Conservation (phyloP, 129 eudicot species). For the Chrysanthemum seticuspe region DNA sequence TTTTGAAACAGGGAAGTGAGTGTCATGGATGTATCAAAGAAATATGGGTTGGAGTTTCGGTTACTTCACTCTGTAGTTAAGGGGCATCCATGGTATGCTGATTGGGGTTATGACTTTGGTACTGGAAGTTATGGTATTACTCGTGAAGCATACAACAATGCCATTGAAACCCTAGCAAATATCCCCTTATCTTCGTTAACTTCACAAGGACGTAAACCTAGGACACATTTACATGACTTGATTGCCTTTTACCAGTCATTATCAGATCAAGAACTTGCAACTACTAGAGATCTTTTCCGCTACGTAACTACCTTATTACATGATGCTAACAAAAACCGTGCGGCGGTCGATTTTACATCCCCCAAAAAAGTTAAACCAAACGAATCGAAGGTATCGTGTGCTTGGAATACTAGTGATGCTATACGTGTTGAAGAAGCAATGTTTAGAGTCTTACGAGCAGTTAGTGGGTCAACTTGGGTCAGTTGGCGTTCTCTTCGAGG, state of each 20-base stretch:
- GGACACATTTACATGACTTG: constrained; percentile 69
- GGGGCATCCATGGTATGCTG: constrained; percentile 92
- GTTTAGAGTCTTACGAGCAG: constrained; percentile 76
- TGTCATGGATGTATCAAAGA: constrained; percentile 93
- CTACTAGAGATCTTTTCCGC: constrained; percentile 59
- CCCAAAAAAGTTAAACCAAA: constrained; percentile 44
- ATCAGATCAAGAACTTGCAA: constrained; percentile 65
- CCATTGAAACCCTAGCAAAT: constrained; percentile 63
- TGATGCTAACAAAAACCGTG: constrained; percentile 39
- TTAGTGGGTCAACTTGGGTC: constrained; percentile 81
- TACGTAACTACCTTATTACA: constrained; percentile 56
- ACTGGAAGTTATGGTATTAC: constrained; percentile 84
- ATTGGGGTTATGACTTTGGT: constrained; percentile 94
- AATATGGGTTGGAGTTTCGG: constrained; percentile 76
- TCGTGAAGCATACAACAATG: constrained; percentile 51
- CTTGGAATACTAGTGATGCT: constrained; percentile 60
- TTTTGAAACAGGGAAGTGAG: constrained; percentile 61
- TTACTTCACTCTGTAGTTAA: constrained; percentile 71
- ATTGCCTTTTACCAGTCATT: constrained; percentile 68
- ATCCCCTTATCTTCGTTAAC: constrained; percentile 52
- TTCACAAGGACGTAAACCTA: constrained; percentile 69
- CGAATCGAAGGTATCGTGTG: constrained; percentile 53
- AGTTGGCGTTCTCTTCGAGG: constrained; percentile 85
- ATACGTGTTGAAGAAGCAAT: constrained; percentile 78
- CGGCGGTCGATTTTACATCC: constrained; percentile 26